phyloP scores from a whole-genome alignment of 306 rosid species.

The Delonix regia region DNA sequence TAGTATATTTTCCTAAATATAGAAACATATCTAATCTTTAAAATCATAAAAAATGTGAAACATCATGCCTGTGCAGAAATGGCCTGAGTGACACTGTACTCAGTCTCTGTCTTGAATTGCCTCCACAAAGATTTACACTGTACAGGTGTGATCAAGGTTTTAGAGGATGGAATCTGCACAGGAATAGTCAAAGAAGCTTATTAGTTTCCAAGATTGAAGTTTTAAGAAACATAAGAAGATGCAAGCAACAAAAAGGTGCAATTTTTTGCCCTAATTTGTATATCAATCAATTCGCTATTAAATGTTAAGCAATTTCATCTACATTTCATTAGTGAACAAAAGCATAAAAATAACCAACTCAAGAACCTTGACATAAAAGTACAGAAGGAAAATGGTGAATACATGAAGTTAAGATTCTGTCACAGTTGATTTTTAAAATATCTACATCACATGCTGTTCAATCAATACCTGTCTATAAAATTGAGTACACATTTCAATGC shows the following conservation, averaged over 20 bases:
- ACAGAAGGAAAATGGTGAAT: neutral
- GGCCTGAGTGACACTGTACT: conserved; percentile 94
- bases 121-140: conserved; percentile 97
- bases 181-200: conserved; percentile 11
- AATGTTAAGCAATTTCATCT: neutral
- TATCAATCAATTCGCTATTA: conserved; percentile 2
- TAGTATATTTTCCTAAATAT: conserved; percentile 14
- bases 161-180: conserved; percentile 69
- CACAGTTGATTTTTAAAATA: neutral
- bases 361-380: neutral
- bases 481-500: conserved; percentile 2
- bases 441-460: conserved; percentile 8
- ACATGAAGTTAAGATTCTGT: neutral
- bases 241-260: conserved; percentile 17
- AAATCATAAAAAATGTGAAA: conserved; percentile 27
- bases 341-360: neutral
- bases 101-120: conserved; percentile 93
- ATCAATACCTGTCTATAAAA: conserved; percentile 10
- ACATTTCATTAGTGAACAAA: neutral
- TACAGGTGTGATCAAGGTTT: conserved; percentile 91
- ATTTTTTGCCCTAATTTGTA: conserved; percentile 30
- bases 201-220: conserved; percentile 31
- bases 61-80: conserved; percentile 87
- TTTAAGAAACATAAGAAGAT: conserved; percentile 28
- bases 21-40: neutral